Evolutionary conservation across 2,329 filamentous ascomycete species (phyloP).

Genomic region (Talaromyces marneffei): DNA sequence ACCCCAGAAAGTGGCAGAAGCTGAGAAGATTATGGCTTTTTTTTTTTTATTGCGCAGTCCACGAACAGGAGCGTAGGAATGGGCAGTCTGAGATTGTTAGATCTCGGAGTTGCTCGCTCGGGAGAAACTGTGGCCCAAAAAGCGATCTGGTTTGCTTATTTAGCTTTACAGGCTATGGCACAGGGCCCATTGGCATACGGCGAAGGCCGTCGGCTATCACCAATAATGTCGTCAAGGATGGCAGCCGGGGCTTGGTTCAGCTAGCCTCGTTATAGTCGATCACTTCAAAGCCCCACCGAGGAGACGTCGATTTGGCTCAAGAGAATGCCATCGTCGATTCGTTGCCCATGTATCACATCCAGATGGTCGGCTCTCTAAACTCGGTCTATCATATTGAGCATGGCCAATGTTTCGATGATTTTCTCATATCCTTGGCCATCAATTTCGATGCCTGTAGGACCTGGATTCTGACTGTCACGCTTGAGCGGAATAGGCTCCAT

Average conservation of each 20-base stretch:
- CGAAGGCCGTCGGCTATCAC: neutral
- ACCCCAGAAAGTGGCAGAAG: neutral
- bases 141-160: slow-evolving; percentile 10
- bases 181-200: neutral
- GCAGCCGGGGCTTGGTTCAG: slow-evolving; percentile 7
- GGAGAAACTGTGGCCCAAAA: neutral
- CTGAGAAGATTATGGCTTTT: neutral
- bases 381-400: neutral
- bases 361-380: too few species aligned
- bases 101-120: slow-evolving; percentile 15
- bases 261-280: slow-evolving; percentile 14
- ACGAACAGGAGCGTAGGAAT: slow-evolving; percentile 10
- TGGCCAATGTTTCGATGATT: neutral
- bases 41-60: slow-evolving; percentile 1
- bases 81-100: slow-evolving; percentile 4
- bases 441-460: neutral
- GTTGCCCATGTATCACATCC: neutral
- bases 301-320: neutral
- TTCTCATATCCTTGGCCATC: neutral
- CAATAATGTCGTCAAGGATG: neutral
- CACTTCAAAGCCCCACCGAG: slow-evolving; percentile 6
- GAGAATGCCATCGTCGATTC: neutral
- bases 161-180: slow-evolving; percentile 2
- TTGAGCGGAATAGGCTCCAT: neutral
- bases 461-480: neutral